Conservation (phyloP, 257 asterid species). For the Solanum tarijense region DNA sequence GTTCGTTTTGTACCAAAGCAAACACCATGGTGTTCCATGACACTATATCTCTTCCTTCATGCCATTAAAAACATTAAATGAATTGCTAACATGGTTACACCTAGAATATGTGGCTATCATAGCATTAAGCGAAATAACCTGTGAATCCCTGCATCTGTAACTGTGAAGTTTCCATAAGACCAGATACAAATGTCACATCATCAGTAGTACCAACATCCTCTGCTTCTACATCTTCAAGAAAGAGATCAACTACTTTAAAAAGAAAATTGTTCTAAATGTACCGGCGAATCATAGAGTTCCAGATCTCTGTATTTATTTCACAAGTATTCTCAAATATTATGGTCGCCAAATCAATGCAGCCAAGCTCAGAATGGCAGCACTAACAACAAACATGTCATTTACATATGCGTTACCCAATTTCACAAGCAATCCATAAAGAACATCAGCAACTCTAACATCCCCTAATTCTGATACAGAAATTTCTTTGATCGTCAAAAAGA, state of each 20-base stretch:
- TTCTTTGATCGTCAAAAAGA: too few relatives aligned
- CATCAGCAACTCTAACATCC: constrained; percentile 32
- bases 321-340: constrained; percentile 45
- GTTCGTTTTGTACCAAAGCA: constrained; percentile 51
- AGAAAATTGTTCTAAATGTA: constrained; percentile 45
- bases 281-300: constrained; percentile 61
- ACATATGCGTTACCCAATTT: constrained; percentile 40
- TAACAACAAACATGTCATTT: constrained; percentile 49
- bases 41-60: constrained; percentile 43
- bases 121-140: constrained; percentile 38
- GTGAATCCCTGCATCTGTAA: constrained; percentile 34
- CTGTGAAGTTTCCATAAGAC: constrained; percentile 54
- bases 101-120: too few relatives aligned
- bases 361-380: constrained; percentile 69
- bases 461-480: constrained; percentile 16
- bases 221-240: constrained; percentile 32
- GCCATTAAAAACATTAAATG: too few relatives aligned
- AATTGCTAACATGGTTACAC: too few relatives aligned
- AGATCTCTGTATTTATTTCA: constrained; percentile 56
- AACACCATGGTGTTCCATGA: constrained; percentile 73
- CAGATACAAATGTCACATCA: constrained; percentile 55
- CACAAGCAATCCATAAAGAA: constrained; percentile 39
- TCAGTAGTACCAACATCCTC: constrained; percentile 28
- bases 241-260: constrained; percentile 37
- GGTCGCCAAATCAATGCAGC: constrained; percentile 33